Evolutionary conservation across 2,329 filamentous ascomycete species (phyloP).

Genomic region (Shiraia sp.): DNA sequence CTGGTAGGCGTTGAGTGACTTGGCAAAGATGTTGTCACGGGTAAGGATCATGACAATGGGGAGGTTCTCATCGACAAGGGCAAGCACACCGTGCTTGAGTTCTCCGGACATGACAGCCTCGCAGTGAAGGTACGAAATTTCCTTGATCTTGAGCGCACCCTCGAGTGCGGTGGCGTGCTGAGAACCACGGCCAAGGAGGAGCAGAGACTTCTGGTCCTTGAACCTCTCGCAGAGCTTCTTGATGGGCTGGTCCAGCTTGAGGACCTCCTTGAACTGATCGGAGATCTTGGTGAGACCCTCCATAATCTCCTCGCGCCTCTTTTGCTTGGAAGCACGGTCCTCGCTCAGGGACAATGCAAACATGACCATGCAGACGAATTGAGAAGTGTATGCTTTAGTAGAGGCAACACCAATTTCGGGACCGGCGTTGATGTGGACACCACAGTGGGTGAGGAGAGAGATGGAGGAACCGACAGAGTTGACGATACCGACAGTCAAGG

Average conservation of each 20-base stretch:
- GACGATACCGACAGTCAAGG: constrained; percentile 95
- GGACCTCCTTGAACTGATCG: constrained; percentile 86
- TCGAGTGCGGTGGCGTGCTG: constrained; percentile 97
- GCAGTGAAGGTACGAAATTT: constrained; percentile 99
- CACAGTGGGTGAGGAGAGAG: constrained; percentile 97
- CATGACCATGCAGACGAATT: constrained; percentile 99
- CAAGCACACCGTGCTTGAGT: constrained; percentile 97
- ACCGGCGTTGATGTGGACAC: constrained; percentile 99
- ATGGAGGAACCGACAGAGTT: constrained; percentile 99
- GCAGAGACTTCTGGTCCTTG: constrained; percentile 95
- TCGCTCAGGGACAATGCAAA: constrained; percentile 95
- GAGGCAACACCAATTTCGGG: constrained; percentile 98
- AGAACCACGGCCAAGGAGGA: constrained; percentile 90
- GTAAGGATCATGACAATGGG: constrained; percentile 99
- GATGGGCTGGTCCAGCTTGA: constrained; percentile 89
- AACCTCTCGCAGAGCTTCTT: constrained; percentile 93
- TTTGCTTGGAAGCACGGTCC: constrained; percentile 92
- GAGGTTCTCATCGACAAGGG: constrained; percentile 95
- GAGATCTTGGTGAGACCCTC: constrained; percentile 87
- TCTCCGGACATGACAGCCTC: constrained; percentile 99
- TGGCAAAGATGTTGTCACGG: constrained; percentile 92
- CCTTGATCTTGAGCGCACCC: constrained; percentile 98
- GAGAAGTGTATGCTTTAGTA: constrained; percentile 98
- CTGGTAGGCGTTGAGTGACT: constrained; percentile 99
- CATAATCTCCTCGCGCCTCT: constrained; percentile 94